phyloP scores from a whole-genome alignment of 371 early-diverging fungal species.

The Lichtheimia ramosa region DNA sequence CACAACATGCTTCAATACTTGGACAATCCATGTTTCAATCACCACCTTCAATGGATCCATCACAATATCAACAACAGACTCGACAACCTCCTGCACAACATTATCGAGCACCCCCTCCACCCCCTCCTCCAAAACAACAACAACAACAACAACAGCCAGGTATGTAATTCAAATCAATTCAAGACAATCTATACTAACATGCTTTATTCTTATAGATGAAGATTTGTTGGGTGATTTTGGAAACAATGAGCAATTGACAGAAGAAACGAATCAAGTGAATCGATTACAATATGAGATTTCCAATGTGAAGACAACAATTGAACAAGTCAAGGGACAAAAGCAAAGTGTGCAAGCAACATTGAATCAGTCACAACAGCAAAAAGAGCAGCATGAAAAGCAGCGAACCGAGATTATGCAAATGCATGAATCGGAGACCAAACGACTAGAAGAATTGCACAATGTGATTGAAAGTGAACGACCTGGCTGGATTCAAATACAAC shows the following conservation, averaged over 20 bases:
- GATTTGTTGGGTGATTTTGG: constrained; percentile 49
- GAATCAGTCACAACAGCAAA: constrained; percentile 25
- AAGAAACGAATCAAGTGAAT: constrained; percentile 40
- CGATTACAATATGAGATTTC: constrained; percentile 42
- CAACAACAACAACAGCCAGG: neutral
- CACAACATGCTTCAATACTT: neutral
- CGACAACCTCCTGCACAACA: neutral
- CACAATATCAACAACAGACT: neutral
- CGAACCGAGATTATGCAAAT: constrained; percentile 25
- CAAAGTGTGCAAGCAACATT: constrained; percentile 17
- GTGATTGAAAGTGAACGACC: constrained; percentile 22
- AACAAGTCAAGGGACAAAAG: constrained; percentile 29
- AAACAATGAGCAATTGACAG: constrained; percentile 32
- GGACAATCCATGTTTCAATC: constrained; percentile 1
- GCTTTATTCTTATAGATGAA: constrained; percentile 15
- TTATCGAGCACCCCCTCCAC: neutral
- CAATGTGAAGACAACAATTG: constrained; percentile 19
- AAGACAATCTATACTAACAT: neutral
- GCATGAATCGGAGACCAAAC: constrained; percentile 22
- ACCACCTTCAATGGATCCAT: neutral
- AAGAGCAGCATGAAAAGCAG: constrained; percentile 20
- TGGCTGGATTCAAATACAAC: constrained; percentile 19
- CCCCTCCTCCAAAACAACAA: neutral
- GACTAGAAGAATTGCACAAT: constrained; percentile 22
- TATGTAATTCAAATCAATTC: neutral